Evolutionary conservation across 176 grass and related monocot species (phyloP).

Genomic region (Bothriochloa decipiens): DNA sequence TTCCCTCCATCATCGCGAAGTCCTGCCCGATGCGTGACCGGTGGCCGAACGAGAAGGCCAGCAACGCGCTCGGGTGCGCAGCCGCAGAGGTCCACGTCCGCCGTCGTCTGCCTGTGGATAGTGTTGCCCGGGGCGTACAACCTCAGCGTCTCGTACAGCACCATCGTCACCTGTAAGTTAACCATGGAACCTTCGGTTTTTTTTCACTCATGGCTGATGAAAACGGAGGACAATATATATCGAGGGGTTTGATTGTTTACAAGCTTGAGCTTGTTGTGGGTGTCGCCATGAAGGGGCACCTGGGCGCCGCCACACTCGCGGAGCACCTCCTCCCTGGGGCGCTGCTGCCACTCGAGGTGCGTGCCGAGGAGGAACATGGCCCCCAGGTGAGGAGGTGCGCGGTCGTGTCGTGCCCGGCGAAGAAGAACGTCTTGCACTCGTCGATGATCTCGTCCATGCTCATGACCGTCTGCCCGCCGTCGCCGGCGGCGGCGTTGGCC

Average conservation of each 20-base stretch:
- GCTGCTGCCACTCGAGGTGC: constrained; percentile 44
- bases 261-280: too few species aligned
- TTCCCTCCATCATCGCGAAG: too few species aligned
- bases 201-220: too few species aligned
- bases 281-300: too few species aligned
- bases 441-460: constrained; percentile 63
- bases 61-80: constrained; percentile 39
- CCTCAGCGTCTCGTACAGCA: constrained; percentile 50
- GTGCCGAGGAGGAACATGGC: constrained; percentile 48
- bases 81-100: constrained; percentile 43
- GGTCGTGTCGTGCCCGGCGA: constrained; percentile 58
- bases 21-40: constrained; percentile 57
- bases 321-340: too few species aligned
- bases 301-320: too few species aligned
- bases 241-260: too few species aligned
- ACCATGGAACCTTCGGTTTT: too few species aligned
- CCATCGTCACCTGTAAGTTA: constrained; percentile 23
- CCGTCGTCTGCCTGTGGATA: neutral
- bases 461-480: neutral
- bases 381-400: constrained; percentile 52
- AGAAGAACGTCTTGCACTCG: constrained; percentile 74
- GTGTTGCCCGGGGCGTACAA: constrained; percentile 40
- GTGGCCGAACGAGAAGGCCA: constrained; percentile 48
- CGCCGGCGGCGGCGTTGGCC: constrained; percentile 1
- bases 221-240: too few species aligned